Percentiles rank a stretch among this genome's conserved stretches.
These are phyloP conservation scores for Scytalidium lignicola DNA, from an alignment of 2,329 filamentous ascomycete species.

Conservation along the genomic window DNA sequence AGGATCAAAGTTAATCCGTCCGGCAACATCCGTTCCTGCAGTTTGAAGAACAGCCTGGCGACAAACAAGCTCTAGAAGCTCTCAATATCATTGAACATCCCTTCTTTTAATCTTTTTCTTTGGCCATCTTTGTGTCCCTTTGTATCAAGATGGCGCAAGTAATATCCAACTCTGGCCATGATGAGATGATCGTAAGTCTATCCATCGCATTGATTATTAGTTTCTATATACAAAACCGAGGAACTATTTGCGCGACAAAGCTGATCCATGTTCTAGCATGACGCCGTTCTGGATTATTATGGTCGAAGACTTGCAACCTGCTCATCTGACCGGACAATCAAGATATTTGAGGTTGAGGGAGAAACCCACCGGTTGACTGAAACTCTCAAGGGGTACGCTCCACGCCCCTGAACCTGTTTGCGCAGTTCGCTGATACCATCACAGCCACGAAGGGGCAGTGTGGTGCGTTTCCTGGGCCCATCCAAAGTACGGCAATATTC, in stretches of 20 bases:
- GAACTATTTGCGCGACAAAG: background rate
- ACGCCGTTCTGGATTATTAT: slow-evolving; percentile 98
- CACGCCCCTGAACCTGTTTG: background rate
- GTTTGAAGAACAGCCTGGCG: background rate
- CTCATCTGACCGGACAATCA: slow-evolving; percentile 97
- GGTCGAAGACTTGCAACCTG: slow-evolving; percentile 93
- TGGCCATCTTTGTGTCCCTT: slow-evolving; percentile 1
- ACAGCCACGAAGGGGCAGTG: slow-evolving; percentile 90
- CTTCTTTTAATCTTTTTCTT: background rate
- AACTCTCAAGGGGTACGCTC: slow-evolving; percentile 81
- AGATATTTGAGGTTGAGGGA: slow-evolving; percentile 97
- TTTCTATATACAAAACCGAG: background rate
- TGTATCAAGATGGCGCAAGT: slow-evolving; percentile 58
- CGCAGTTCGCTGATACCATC: slow-evolving; percentile 11
- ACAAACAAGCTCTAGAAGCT: background rate
- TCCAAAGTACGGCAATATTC: slow-evolving; percentile 96
- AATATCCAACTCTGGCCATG: slow-evolving; percentile 82
- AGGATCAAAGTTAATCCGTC: background rate
- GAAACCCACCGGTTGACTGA: slow-evolving; percentile 85
- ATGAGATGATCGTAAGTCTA: slow-evolving; percentile 96
- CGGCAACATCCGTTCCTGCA: background rate
- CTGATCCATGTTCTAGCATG: slow-evolving; percentile 58
- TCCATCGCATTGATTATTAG: slow-evolving; percentile 9
- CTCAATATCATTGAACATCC: background rate
- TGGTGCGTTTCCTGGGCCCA: slow-evolving; percentile 99